These are phyloP conservation scores for Mortierella sp. DNA, from an alignment of 371 early-diverging fungal species.

Conservation along the genomic window DNA sequence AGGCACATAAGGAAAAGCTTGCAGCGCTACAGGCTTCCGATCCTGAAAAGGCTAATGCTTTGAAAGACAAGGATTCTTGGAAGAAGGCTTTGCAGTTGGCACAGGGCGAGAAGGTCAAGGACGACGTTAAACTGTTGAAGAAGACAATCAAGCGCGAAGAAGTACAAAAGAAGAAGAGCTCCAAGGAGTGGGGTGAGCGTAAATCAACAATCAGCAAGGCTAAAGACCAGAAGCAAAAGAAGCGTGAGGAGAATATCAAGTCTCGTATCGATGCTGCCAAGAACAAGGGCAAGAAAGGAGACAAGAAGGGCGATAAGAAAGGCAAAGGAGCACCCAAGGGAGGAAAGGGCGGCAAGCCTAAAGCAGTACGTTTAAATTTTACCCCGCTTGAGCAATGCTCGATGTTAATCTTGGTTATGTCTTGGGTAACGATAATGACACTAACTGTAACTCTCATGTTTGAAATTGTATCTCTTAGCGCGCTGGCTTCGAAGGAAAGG, in stretches of 20 bases:
- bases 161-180: slow-evolving; percentile 85
- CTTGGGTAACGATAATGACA: background rate
- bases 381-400: no score
- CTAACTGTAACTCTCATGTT: background rate
- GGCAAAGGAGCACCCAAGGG: slow-evolving; percentile 31
- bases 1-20: slow-evolving; percentile 82
- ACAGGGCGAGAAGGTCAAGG: slow-evolving; percentile 91
- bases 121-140: slow-evolving; percentile 89
- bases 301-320: slow-evolving; percentile 42
- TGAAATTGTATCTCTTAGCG: slow-evolving; percentile 27
- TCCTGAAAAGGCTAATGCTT: slow-evolving; percentile 73
- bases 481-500: slow-evolving; percentile 56
- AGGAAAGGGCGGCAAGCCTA: slow-evolving; percentile 51
- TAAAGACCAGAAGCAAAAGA: slow-evolving; percentile 77
- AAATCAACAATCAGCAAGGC: slow-evolving; percentile 72
- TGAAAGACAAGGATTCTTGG: slow-evolving; percentile 88
- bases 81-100: slow-evolving; percentile 83
- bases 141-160: slow-evolving; percentile 91
- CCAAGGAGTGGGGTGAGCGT: slow-evolving; percentile 85
- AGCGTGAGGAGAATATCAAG: slow-evolving; percentile 84
- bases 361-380: slow-evolving; percentile 40
- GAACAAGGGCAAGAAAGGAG: slow-evolving; percentile 71
- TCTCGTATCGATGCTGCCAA: slow-evolving; percentile 81
- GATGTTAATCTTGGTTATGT: no score
- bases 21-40: slow-evolving; percentile 78